phyloP scores from a whole-genome alignment of 306 rosid genomes.

The Glycine latifolia region DNA sequence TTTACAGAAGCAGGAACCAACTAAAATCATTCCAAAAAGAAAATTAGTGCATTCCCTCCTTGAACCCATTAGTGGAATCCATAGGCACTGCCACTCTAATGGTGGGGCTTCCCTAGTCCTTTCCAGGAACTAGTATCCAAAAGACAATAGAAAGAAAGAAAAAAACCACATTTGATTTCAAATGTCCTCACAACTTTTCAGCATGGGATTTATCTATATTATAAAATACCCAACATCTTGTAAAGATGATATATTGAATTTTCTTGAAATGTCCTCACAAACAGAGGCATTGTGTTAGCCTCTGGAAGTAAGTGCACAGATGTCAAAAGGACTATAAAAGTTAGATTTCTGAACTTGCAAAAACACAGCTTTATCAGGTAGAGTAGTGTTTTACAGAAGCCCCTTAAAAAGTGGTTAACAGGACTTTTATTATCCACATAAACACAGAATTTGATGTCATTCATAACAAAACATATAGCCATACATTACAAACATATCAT shows the following conservation, averaged over 20 bases:
- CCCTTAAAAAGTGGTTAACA: too few relatives aligned
- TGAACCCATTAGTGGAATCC: background rate
- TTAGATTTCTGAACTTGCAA: too few relatives aligned
- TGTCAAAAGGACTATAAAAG: background rate
- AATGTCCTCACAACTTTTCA: conserved; percentile 17
- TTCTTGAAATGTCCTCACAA: background rate
- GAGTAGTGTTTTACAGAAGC: too few relatives aligned
- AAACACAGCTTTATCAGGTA: too few relatives aligned
- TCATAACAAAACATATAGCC: too few relatives aligned
- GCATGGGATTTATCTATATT: conserved; percentile 30
- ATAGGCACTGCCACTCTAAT: background rate
- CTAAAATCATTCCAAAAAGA: conserved; percentile 41
- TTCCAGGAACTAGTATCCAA: conserved; percentile 12
- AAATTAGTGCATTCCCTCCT: background rate
- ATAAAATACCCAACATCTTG: conserved; percentile 12
- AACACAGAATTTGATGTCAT: too few relatives aligned
- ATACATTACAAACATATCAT: too few relatives aligned
- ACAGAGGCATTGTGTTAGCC: conserved; percentile 33
- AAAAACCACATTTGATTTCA: conserved; percentile 15
- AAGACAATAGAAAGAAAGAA: background rate
- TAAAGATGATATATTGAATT: background rate
- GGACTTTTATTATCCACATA: too few relatives aligned
- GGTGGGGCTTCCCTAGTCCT: background rate
- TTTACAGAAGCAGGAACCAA: conserved; percentile 46
- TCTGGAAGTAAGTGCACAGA: conserved; percentile 24